Conservation (phyloP, 2,329 filamentous ascomycete species). For the Whalleya microplaca region DNA sequence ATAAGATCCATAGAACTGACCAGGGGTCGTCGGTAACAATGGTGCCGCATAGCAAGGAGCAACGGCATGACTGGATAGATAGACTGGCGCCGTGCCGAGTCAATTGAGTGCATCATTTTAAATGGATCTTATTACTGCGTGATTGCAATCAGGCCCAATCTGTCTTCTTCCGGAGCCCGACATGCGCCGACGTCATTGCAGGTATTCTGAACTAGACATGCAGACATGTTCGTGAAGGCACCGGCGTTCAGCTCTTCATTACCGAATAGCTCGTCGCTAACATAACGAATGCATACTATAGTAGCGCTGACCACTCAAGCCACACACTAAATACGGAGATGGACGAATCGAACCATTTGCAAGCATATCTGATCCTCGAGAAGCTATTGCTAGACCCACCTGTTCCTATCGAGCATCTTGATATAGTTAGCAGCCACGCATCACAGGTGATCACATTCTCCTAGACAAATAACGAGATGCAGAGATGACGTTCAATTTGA, state of each 20-base stretch:
- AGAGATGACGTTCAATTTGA: constrained; percentile 34
- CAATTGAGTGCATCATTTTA: too few relatives aligned
- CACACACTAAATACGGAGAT: too few relatives aligned
- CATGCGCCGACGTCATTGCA: background rate
- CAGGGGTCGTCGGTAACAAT: background rate
- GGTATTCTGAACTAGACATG: background rate
- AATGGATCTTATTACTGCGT: too few relatives aligned
- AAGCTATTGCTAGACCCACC: background rate
- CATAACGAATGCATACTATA: background rate
- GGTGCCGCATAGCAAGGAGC: background rate
- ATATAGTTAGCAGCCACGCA: constrained; percentile 2
- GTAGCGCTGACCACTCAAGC: too few relatives aligned
- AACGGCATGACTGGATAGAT: background rate
- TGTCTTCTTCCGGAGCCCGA: too few relatives aligned
- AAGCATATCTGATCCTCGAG: background rate
- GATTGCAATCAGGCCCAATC: too few relatives aligned
- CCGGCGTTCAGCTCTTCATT: background rate
- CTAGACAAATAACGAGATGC: constrained; percentile 19
- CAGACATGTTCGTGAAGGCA: too few relatives aligned
- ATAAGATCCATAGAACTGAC: background rate
- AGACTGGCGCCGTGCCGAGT: background rate
- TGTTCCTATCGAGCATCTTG: background rate
- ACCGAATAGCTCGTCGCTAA: background rate
- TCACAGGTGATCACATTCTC: constrained; percentile 8
- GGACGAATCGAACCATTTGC: background rate